Evolutionary conservation across 164 flowering plant species (phyloP).

Genomic region (Piper longum): DNA sequence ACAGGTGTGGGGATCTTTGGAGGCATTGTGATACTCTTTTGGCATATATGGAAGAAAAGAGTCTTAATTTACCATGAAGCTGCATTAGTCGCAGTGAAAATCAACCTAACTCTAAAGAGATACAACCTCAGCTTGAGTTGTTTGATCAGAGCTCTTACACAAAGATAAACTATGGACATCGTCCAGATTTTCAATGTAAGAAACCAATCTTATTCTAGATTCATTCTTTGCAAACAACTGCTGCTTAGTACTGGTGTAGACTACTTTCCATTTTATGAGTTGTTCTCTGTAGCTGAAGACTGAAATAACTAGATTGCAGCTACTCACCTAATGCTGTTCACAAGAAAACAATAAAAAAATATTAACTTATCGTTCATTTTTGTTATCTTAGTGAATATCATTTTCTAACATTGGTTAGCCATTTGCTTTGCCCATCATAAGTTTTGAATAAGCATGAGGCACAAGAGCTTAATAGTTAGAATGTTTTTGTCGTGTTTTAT

Average conservation of each 20-base stretch:
- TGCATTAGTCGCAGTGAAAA: slow-evolving; percentile 5
- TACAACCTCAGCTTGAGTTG: slow-evolving; percentile 9
- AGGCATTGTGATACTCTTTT: slow-evolving; percentile 46
- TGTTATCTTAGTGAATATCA: too few relatives aligned
- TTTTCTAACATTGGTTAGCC: too few relatives aligned
- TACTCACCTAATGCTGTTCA: too few relatives aligned
- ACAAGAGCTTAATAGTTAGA: too few relatives aligned
- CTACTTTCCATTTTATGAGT: too few relatives aligned
- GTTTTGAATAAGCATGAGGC: background rate
- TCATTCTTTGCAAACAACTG: too few relatives aligned
- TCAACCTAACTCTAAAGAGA: background rate
- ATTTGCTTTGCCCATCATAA: slow-evolving; percentile 41
- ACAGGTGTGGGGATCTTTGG: slow-evolving; percentile 59
- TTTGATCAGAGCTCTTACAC: slow-evolving; percentile 12
- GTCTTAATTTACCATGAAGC: slow-evolving; percentile 16
- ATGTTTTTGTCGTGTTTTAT: background rate
- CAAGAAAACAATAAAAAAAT: too few relatives aligned
- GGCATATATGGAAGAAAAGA: slow-evolving; percentile 56
- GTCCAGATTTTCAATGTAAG: slow-evolving; percentile 72
- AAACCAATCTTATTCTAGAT: too few relatives aligned
- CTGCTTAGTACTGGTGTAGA: too few relatives aligned
- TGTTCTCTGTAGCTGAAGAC: too few relatives aligned
- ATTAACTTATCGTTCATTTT: too few relatives aligned
- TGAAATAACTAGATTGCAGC: too few relatives aligned
- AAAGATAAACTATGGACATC: slow-evolving; percentile 33